These are phyloP conservation scores for Backusella liffmaniae DNA, from an alignment of 192 early-diverging fungal genomes.

Conservation along the genomic window DNA sequence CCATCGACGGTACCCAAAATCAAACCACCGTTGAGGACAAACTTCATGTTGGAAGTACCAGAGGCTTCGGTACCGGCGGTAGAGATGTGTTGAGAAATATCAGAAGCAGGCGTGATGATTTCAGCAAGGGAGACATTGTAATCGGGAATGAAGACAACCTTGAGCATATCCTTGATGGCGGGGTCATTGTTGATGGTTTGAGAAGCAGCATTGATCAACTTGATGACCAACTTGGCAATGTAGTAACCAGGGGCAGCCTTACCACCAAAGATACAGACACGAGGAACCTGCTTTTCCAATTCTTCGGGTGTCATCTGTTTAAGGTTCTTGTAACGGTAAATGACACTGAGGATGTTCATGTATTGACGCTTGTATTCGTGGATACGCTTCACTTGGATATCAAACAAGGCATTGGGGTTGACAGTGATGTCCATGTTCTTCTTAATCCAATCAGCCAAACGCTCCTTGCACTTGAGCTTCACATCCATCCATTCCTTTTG, in stretches of 20 bases:
- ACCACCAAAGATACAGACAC: conserved; percentile 94
- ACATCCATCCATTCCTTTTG: conserved; percentile 85
- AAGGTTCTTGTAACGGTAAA: conserved; percentile 87
- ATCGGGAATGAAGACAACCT: conserved; percentile 97
- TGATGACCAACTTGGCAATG: conserved; percentile 98
- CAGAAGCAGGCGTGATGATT: conserved; percentile 94
- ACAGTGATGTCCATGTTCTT: conserved; percentile 68
- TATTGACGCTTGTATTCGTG: conserved; percentile 99
- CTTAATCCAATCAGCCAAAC: conserved; percentile 84
- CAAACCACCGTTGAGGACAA: conserved; percentile 97
- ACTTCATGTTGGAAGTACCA: conserved; percentile 99
- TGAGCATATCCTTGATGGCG: conserved; percentile 77
- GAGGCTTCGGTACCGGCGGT: conserved; percentile 99
- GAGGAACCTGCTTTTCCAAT: conserved; percentile 67
- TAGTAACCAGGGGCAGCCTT: conserved; percentile 98
- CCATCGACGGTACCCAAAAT: conserved; percentile 98
- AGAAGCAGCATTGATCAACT: conserved; percentile 96
- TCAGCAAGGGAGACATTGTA: conserved; percentile 98
- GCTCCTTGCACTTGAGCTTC: conserved; percentile 90
- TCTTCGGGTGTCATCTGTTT: conserved; percentile 76
- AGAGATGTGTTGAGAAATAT: conserved; percentile 99
- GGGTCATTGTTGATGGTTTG: conserved; percentile 86
- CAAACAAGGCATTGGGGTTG: conserved; percentile 88
- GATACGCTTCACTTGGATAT: conserved; percentile 97
- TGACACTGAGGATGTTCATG: conserved; percentile 96